These are phyloP conservation scores for Sugiyamaella neomexicana DNA, from an alignment of 1,139 yeast genomes.

Conservation along the genomic window DNA sequence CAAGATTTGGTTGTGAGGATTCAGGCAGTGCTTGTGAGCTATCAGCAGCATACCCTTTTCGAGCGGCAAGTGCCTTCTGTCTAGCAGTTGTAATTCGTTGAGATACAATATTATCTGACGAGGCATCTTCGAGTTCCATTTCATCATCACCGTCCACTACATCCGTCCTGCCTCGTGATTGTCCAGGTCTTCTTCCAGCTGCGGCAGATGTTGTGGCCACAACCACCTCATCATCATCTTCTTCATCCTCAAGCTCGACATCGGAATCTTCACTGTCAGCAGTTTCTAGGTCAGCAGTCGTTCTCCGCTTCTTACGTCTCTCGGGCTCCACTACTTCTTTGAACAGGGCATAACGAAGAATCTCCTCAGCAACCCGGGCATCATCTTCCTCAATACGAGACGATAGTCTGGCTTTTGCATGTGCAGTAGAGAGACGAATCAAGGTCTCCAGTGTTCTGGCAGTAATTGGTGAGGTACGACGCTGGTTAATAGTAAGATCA, in stretches of 20 bases:
- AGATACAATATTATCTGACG: constrained; percentile 18
- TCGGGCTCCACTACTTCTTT: constrained; percentile 57
- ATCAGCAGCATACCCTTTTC: constrained; percentile 10
- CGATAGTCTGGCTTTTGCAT: constrained; percentile 89
- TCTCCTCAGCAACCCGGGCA: constrained; percentile 82
- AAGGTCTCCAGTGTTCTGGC: constrained; percentile 97
- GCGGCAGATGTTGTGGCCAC: neutral
- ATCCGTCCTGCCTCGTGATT: neutral
- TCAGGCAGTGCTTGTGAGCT: constrained; percentile 15
- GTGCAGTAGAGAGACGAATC: constrained; percentile 94
- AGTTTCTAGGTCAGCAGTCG: constrained; percentile 32
- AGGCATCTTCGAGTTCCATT: constrained; percentile 22
- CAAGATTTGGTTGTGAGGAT: constrained; percentile 22
- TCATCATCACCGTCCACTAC: constrained; percentile 15
- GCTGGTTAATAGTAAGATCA: constrained; percentile 64
- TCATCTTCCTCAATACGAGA: constrained; percentile 72
- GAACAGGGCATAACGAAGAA: constrained; percentile 82
- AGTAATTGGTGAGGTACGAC: constrained; percentile 92
- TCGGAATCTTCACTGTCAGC: constrained; percentile 30
- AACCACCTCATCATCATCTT: constrained; percentile 36
- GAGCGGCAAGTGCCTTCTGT: constrained; percentile 27
- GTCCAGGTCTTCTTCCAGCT: neutral
- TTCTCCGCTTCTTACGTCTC: constrained; percentile 34
- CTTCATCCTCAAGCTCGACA: constrained; percentile 39
- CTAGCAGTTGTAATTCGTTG: constrained; percentile 30